Percentiles rank a stretch among this genome's conserved stretches.
Evolutionary conservation across 495 filamentous ascomycete species (phyloP).

Genomic region (Trichocladium antarcticum): DNA sequence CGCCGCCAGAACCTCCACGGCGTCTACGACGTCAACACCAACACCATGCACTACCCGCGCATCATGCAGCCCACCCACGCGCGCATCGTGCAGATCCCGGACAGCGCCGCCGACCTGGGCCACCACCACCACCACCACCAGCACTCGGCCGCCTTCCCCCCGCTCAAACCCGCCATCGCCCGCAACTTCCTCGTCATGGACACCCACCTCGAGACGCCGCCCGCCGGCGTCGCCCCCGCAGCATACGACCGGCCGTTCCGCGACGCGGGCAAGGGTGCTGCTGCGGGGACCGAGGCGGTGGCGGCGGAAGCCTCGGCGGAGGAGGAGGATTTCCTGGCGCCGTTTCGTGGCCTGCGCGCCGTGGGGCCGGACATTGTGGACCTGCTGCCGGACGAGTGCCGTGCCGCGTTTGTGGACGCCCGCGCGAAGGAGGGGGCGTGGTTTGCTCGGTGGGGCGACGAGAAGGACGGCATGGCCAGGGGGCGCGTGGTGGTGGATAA

Average conservation of each 20-base stretch:
- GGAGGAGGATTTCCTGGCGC: constrained; percentile 42
- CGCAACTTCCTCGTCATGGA: constrained; percentile 70
- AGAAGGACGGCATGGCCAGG: constrained; percentile 39
- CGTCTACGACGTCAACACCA: constrained; percentile 88
- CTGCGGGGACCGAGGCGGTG: too few relatives aligned
- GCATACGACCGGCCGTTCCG: constrained; percentile 40
- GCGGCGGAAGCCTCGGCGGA: too few relatives aligned
- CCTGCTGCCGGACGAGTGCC: constrained; percentile 60
- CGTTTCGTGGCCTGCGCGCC: constrained; percentile 54
- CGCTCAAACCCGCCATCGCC: constrained; percentile 51
- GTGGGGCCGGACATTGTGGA: constrained; percentile 56
- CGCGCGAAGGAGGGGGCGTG: constrained; percentile 52
- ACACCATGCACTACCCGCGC: constrained; percentile 72
- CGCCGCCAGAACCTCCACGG: constrained; percentile 62
- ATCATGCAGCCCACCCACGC: constrained; percentile 86
- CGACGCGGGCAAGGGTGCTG: too few relatives aligned
- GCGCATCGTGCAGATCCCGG: constrained; percentile 56
- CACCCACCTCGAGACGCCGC: constrained; percentile 51
- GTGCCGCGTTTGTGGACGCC: constrained; percentile 54
- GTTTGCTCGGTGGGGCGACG: constrained; percentile 61
- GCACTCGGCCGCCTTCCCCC: constrained; percentile 44
- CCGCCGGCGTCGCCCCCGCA: constrained; percentile 27
- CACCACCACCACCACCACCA: constrained; percentile 1
- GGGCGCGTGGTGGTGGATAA: constrained; percentile 43
- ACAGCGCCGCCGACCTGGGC: constrained; percentile 13